Conservation (phyloP, 2,329 filamentous ascomycete genomes). For the Aspergillus candidus region DNA sequence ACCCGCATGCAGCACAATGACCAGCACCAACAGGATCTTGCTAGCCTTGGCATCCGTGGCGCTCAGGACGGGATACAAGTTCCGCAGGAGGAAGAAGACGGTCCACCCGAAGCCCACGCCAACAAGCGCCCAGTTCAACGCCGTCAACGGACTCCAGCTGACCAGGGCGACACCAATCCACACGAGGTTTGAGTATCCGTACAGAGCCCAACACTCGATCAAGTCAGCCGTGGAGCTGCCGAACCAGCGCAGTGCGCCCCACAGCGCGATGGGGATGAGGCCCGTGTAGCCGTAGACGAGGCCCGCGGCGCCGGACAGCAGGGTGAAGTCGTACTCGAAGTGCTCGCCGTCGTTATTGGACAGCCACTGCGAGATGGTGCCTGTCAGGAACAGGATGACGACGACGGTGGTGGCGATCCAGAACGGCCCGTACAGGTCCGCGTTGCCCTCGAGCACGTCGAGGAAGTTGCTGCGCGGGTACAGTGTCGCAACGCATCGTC, state of each 20-base stretch:
- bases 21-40: constrained; percentile 77
- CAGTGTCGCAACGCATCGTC: constrained; percentile 80
- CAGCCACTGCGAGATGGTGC: constrained; percentile 89
- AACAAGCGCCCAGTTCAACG: constrained; percentile 92
- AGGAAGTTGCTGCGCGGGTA: constrained; percentile 93
- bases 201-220: constrained; percentile 90
- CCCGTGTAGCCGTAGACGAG: constrained; percentile 93
- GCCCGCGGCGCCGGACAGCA: constrained; percentile 84
- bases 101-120: constrained; percentile 76
- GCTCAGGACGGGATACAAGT: constrained; percentile 84
- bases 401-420: constrained; percentile 99
- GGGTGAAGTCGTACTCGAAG: constrained; percentile 85
- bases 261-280: constrained; percentile 76
- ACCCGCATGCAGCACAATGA: constrained; percentile 81
- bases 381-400: constrained; percentile 88
- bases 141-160: constrained; percentile 77
- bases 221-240: constrained; percentile 89
- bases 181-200: constrained; percentile 93
- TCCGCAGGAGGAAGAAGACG: constrained; percentile 77
- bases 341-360: constrained; percentile 59
- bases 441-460: constrained; percentile 93
- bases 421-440: constrained; percentile 92
- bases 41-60: constrained; percentile 89
- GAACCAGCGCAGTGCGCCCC: constrained; percentile 88
- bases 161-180: constrained; percentile 94